These are phyloP conservation scores for Ligustrum vulgare DNA, from an alignment of 257 asterid species.

Conservation along the genomic window DNA sequence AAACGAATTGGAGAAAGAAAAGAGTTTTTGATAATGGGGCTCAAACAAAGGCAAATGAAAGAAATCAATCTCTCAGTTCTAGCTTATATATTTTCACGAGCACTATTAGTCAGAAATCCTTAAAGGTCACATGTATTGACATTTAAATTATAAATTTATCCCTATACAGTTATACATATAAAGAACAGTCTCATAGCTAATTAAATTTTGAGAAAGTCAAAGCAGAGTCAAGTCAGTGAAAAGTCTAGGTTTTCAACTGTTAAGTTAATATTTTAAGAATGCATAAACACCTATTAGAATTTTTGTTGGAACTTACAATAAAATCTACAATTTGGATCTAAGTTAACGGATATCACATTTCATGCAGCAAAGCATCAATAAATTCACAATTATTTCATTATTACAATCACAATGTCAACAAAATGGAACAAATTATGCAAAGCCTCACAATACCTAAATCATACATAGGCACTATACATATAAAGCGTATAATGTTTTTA, in stretches of 20 bases:
- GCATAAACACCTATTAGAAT: not conserved
- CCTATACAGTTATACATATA: not conserved
- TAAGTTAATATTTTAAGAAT: not conserved
- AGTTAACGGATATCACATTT: constrained; percentile 25
- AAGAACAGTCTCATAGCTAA: not conserved
- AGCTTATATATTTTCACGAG: not conserved
- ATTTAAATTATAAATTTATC: not conserved
- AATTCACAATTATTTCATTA: constrained; percentile 14
- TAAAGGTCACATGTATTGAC: not conserved
- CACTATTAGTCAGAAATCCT: not conserved
- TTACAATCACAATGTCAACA: constrained; percentile 9
- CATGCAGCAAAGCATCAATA: constrained; percentile 18
- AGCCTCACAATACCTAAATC: not conserved
- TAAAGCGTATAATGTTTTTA: not conserved
- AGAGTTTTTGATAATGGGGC: no score
- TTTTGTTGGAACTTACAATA: not conserved
- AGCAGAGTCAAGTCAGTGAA: not conserved
- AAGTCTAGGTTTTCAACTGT: not conserved
- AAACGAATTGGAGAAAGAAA: no score
- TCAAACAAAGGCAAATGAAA: no score
- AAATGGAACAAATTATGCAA: constrained; percentile 15
- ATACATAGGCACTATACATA: not conserved
- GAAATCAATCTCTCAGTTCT: not conserved
- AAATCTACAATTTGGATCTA: not conserved
- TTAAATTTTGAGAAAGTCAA: not conserved